These are phyloP conservation scores for Clonostachys byssicola DNA, from an alignment of 2,329 filamentous ascomycete species.

Conservation along the genomic window DNA sequence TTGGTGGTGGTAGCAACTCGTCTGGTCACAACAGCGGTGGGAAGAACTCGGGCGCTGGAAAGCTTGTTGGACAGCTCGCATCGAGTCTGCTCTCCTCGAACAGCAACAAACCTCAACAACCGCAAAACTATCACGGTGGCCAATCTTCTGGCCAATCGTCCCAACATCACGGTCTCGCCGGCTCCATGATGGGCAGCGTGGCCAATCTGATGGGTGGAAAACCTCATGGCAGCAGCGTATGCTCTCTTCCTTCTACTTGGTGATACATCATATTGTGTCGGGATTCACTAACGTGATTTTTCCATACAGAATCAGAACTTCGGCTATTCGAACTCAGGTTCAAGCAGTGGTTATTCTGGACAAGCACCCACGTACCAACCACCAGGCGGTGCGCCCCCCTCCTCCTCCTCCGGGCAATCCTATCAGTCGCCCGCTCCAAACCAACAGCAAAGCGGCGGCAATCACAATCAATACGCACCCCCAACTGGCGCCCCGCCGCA, in stretches of 20 bases:
- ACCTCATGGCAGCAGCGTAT: conserved; percentile 16
- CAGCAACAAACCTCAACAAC: conserved; percentile 36
- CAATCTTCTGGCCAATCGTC: conserved; percentile 27
- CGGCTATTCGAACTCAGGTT: conserved; percentile 56
- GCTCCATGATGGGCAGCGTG: conserved; percentile 50
- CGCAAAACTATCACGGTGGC: conserved; percentile 44
- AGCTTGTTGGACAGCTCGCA: conserved; percentile 53
- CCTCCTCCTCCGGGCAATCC: conserved; percentile 14
- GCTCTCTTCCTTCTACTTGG: no score
- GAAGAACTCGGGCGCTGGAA: conserved; percentile 38
- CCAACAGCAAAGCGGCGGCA: conserved; percentile 8
- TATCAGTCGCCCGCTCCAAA: conserved; percentile 17
- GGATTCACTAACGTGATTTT: conserved; percentile 16
- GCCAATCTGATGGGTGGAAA: conserved; percentile 46
- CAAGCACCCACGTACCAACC: conserved; percentile 49
- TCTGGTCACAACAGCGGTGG: conserved; percentile 21
- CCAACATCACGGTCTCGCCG: conserved; percentile 43
- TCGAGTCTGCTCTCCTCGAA: conserved; percentile 47
- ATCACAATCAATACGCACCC: conserved; percentile 1
- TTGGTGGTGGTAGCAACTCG: conserved; percentile 28
- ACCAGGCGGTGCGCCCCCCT: conserved; percentile 16
- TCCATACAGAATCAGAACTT: conserved; percentile 48
- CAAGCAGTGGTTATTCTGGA: conserved; percentile 55
- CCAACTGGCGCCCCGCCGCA: conserved; percentile 2
- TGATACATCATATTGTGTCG: no score